Evolutionary conservation across 306 rosid species (phyloP), one percentile per base, ranked within the genome.

Genomic region (Trifolium fragiferum): DNA sequence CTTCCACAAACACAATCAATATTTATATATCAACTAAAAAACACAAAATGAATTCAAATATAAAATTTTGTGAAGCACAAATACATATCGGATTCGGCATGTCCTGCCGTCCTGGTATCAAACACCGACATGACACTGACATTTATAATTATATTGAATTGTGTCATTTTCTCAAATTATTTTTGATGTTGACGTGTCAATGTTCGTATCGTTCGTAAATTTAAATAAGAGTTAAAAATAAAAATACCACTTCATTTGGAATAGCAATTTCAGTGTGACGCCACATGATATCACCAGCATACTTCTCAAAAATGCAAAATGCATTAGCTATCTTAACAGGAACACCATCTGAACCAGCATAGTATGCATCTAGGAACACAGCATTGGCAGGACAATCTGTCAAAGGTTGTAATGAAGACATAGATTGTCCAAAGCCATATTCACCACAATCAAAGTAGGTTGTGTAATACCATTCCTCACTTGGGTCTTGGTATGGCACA

Each of bases 401-500:
- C 0, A 80, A 62, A 25, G 87, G 90, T 32, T 81, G 64, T 1
- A 88, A 79, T 5, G 93, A 63, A 21, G 82, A 79, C 5, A 83
- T 79, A 15, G 72, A 85, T 6, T 82, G 90, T 5, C 96, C 96
- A 10, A 83, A 82, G 2, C 89, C 87, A 37, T 21, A 86, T 72
- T 88, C 96, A 0, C 90, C 91, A 16, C 63, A 33, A 16, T 90
- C 93, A 23, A 88, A 81, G 70, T 70, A 83, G 9, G 87, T 83
- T 27, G 68, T 77, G 76, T 77, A 86, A 61, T 80, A 88, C 87
- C 88, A 80, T 10, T 90, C 96, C n/a, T 76, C 85, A 2, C 84
- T 76, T 60, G 89, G 90, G 67, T 90, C 93, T 90, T 85, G 88
- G 73, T 90, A 91, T 10, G 90, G 88, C 62, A 87, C 84, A 61